These are phyloP conservation scores for Nyssa sinensis DNA, from an alignment of 148 eudicot genomes.

Conservation along the genomic window DNA sequence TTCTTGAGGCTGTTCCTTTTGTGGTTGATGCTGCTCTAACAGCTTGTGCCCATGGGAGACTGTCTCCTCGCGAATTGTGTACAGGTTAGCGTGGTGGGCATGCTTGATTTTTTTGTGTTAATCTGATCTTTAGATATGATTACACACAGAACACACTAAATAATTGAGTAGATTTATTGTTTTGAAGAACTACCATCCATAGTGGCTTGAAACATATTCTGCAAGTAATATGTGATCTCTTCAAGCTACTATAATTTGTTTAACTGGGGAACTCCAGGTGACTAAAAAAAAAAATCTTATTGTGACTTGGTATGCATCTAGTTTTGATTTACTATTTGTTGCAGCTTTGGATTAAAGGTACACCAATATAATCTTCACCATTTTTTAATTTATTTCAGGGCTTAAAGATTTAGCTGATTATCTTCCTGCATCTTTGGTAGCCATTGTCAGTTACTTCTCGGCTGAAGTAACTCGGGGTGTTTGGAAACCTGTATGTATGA, in stretches of 20 bases:
- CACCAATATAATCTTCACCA: not conserved
- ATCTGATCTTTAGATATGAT: not conserved
- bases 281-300: not conserved
- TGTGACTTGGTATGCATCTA: not conserved
- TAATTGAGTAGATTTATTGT: not conserved
- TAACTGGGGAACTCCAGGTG: not conserved
- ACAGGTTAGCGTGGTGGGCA: slow-evolving; percentile 39
- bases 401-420: slow-evolving; percentile 61
- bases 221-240: not conserved
- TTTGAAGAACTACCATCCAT: not conserved
- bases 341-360: not conserved
- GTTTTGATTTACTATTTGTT: not conserved
- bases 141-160: not conserved
- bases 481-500: slow-evolving; percentile 74
- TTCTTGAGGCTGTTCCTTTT: slow-evolving; percentile 76
- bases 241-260: not conserved
- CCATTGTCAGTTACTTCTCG: slow-evolving; percentile 67
- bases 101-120: not conserved
- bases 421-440: slow-evolving; percentile 69
- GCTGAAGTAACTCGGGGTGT: slow-evolving; percentile 75
- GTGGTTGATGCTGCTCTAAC: slow-evolving; percentile 69
- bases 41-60: slow-evolving; percentile 69
- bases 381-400: slow-evolving; percentile 25
- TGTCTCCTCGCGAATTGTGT: slow-evolving; percentile 67
- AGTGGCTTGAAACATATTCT: not conserved